A percentile compares a stretch with the other conserved stretches of the same genome.
Conservation (phyloP, 2,329 filamentous ascomycete species). For the Colletotrichum costaricense region DNA sequence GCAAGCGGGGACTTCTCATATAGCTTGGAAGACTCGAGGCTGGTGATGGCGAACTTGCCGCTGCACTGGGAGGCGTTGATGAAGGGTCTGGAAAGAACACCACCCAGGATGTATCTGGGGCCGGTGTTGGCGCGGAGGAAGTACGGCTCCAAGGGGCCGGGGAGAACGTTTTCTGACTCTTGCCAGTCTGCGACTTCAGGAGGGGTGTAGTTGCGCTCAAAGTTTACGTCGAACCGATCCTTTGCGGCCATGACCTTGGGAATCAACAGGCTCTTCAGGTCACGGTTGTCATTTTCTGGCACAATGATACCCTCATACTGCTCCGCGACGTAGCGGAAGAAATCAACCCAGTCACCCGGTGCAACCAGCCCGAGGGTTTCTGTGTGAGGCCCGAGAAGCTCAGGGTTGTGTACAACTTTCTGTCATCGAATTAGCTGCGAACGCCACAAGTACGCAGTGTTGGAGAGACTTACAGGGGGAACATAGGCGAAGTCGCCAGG, state of each 20-base stretch:
- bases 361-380: slow-evolving; percentile 66
- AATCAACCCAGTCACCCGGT: slow-evolving; percentile 70
- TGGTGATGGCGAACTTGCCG: slow-evolving; percentile 64
- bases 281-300: slow-evolving; percentile 63
- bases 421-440: slow-evolving; percentile 36
- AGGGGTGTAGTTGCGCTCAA: slow-evolving; percentile 58
- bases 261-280: slow-evolving; percentile 60
- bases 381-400: slow-evolving; percentile 64
- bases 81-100: slow-evolving; percentile 59
- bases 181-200: slow-evolving; percentile 57
- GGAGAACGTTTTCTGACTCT: slow-evolving; percentile 51
- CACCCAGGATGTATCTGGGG: slow-evolving; percentile 57
- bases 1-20: slow-evolving; percentile 50
- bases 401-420: slow-evolving; percentile 65
- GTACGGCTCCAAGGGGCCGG: slow-evolving; percentile 54
- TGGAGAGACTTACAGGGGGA: slow-evolving; percentile 56
- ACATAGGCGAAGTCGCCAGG: slow-evolving; percentile 69
- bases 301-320: slow-evolving; percentile 60
- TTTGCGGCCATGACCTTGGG: slow-evolving; percentile 67
- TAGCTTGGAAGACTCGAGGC: slow-evolving; percentile 57
- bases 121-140: slow-evolving; percentile 64
- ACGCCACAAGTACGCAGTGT: neutral
- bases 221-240: slow-evolving; percentile 66
- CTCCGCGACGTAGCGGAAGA: slow-evolving; percentile 69
- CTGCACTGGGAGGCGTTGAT: slow-evolving; percentile 58